phyloP scores from a whole-genome alignment of 139 green algal genomes.

The Tetradesmus lagerheimii region DNA sequence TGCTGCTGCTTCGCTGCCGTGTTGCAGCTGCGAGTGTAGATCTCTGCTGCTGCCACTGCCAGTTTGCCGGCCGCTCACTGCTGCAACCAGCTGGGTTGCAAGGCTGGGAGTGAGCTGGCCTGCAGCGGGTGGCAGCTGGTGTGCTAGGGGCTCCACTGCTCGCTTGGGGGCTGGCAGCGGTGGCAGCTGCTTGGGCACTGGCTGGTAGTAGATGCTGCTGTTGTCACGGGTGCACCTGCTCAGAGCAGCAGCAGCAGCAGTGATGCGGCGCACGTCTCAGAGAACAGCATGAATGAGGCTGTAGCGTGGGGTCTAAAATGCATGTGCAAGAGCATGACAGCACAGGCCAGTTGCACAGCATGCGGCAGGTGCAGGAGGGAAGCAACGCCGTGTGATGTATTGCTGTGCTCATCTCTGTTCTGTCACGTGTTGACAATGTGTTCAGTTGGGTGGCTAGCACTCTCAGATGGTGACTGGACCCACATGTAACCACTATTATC shows the following conservation, averaged over 20 bases:
- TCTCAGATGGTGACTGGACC: too few species aligned
- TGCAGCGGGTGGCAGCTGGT: constrained; percentile 15
- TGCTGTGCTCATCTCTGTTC: too few species aligned
- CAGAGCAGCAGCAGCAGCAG: not conserved
- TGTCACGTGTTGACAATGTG: too few species aligned
- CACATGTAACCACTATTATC: too few species aligned
- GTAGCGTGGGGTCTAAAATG: not conserved
- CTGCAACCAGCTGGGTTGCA: not conserved
- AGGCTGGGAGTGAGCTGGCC: not conserved
- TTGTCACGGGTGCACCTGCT: constrained; percentile 23
- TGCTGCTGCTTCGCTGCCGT: not conserved
- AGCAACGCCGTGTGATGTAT: too few species aligned
- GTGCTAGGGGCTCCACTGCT: not conserved
- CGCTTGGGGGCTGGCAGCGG: not conserved
- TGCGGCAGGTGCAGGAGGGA: too few species aligned
- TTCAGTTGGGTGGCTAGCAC: too few species aligned
- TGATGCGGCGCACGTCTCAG: too few species aligned
- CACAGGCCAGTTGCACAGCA: too few species aligned
- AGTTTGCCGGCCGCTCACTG: not conserved
- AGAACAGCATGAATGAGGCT: not conserved
- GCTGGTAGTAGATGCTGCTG: not conserved
- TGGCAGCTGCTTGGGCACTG: constrained; percentile 24
- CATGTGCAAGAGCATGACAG: too few species aligned
- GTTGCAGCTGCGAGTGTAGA: not conserved
- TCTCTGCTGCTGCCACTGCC: not conserved